Evolutionary conservation across 108 stramenopile species (phyloP), one percentile per base, ranked within the genome.

Genomic region (Cyclostephanos tholiformis): DNA sequence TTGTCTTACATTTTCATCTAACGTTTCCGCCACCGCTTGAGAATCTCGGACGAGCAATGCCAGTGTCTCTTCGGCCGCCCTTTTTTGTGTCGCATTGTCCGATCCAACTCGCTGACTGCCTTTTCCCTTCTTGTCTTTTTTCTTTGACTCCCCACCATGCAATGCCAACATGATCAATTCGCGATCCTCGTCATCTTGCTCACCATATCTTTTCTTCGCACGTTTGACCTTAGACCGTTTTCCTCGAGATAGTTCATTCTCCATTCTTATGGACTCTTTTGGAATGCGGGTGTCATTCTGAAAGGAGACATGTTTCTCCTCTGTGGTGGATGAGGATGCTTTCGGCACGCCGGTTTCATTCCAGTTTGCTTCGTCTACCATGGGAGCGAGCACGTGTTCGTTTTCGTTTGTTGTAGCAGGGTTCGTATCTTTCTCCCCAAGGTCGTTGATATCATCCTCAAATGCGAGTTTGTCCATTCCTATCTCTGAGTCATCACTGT

Each of bases 131-230:
- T 75, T 78, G 63, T 80, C 84, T 32, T 76, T 82, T 51, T 84
- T 84, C 6, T 61, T 48, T 52, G 85, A 85, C 58, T 93, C 87
- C 9, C 97, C 96, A 7, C 89, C 95, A 26, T 96, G 93, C 30
- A 98, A 77, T 23, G 93, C 95, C 65, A 95, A 55, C 85, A 98
- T 84, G 2, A 97, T 97, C 16, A 98, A 82, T 53, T 91, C 89
- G 26, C 89, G 71, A 77, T 99, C 99, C 58, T 97, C 97, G 1
- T 98, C 99, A 70, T 98, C 97, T 89, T 99, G 98, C 44, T 99
- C 98, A 9, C 74, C 85, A 77, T 99, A 98, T 71, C 96, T 97
- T 60, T 84, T 89, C 30, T 85, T 84, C 29, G 76, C 74, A 8
- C 77, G 66, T 77, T 91, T 93, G 65, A 85, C 61, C 64, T 93